Base-by-base conservation (phyloP, 306 rosid species). In the Canavalia ensiformis region DNA sequence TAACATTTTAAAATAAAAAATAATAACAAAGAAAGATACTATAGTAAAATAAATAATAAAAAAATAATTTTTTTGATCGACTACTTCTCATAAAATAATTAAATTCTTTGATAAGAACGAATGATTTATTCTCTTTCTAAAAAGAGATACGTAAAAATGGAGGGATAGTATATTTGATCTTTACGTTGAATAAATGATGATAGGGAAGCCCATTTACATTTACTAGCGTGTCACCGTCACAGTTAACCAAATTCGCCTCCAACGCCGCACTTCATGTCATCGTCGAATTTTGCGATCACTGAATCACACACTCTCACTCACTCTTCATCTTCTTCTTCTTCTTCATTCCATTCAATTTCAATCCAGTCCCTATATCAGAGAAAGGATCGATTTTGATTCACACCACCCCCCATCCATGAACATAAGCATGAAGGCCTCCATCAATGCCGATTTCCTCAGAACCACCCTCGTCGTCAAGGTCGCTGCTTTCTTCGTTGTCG, bases 401-500 rank as follows among this genome's bases (percentile, higher is more conserved):
- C 10, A 18, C 25, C 25, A 18, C 25, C 25, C 25, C 25, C 25
- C 25, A 18, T 18, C 25, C 25, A 18, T 18, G 29, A 66, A 39
- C 34, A 30, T 9, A 63, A 47, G 11, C 49, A 91, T 90, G 95
- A 88, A 84, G 51, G 3, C 85, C 11, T 72, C 82, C 5, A 50
- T 34, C 68, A 80, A 75, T 62, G 85, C 62, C 41, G 91, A 93
- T 78, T 76, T 81, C 10, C 30, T 87, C 65, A 81, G 31, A 56
- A 31, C 78, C 50, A 64, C 90, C 0, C 18, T 77, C 8, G 4
- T 85, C 4, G 31, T 90, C 54, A 91, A 90, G 80, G 68, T 85
- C 81, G 76, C 73, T 2, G 88, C 87, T 39, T 59, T 89, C 49
- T 18, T 88, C 76, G 18, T 87, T 34, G 42, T 90, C 8, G 72